Base-by-base conservation (phyloP, 2,329 filamentous ascomycete species). In the Aspergillus fischeri region DNA sequence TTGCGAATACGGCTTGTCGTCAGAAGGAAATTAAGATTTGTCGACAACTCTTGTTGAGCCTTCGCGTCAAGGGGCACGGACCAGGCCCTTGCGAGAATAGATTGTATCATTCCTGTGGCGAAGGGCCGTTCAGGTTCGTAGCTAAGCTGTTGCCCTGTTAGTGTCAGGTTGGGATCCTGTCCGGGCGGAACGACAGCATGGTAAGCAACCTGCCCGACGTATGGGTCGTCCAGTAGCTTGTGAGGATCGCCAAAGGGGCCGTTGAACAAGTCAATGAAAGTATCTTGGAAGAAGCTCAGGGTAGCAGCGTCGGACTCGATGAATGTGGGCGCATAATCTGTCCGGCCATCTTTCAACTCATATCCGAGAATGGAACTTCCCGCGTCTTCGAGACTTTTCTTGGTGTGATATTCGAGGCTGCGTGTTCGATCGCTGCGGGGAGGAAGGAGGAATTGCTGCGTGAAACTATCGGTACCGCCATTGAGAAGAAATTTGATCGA, bases 401-500 rank as follows among this genome's bases (percentile, higher is more conserved):
- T 66, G 42, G 70, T 74, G 27, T 76, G 69, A 51, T 71, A 75
- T 50, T 73, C 69, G 14, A 77, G 65, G 14, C 71, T 66, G 49
- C 71, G 69, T 27, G 70, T 59, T 11, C 72, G 70, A 55, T 78
- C 75, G 48, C 70, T 69, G 5, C 69, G 67, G 3, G 76, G 72
- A 11, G 77, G 77, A 7, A 79, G 73, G 21, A 70, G 73, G 53
- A 78, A 79, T 17, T 70, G 69, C 57, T 78, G 75, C 1, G 77
- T 78, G 56, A 79, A 79, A 55, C 75, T 77, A 51, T 78, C 76
- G 5, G 73, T 75, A 38, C 77, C 77, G 21, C 70, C 72, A 62
- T 79, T 79, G 5, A 79, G 65, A 8, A 79, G 71, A 32, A 78
- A 78, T 54, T 75, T 75, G 63, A 79, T 79, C 6, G 77, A 79